Conservation (phyloP, 495 filamentous ascomycete species). For the Amniculicola lignicola region DNA sequence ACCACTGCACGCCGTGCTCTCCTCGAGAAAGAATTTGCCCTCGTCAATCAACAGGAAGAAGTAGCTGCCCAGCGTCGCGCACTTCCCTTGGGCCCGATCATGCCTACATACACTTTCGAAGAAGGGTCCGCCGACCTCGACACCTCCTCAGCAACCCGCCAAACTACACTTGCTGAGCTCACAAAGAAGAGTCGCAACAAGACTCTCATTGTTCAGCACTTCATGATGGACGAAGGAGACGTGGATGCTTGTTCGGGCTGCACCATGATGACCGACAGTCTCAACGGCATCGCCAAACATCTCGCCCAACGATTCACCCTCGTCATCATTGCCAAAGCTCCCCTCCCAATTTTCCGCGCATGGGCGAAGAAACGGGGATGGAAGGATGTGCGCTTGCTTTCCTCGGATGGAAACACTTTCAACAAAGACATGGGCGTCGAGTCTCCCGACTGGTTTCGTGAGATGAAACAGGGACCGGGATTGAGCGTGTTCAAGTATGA, state of each 20-base stretch:
- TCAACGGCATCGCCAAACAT: slow-evolving; percentile 20
- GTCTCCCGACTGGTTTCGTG: background rate
- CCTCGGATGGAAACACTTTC: slow-evolving; percentile 2
- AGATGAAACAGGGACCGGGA: background rate
- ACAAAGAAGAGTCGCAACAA: background rate
- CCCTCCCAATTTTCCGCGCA: background rate
- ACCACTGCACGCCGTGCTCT: slow-evolving; percentile 9
- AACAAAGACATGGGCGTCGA: slow-evolving; percentile 21
- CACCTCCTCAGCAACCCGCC: background rate
- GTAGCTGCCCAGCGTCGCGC: slow-evolving; percentile 13
- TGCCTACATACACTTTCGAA: slow-evolving; percentile 12
- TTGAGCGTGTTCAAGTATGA: slow-evolving; percentile 23
- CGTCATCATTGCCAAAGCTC: slow-evolving; percentile 10
- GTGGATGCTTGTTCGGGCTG: slow-evolving; percentile 8
- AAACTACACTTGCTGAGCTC: slow-evolving; percentile 6
- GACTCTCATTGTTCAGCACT: slow-evolving; percentile 16
- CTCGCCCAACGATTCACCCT: slow-evolving; percentile 14
- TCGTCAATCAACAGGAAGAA: slow-evolving; percentile 10
- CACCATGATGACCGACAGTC: slow-evolving; percentile 13
- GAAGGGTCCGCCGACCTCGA: slow-evolving; percentile 12
- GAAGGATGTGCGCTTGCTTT: slow-evolving; percentile 15
- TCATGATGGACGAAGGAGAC: slow-evolving; percentile 16
- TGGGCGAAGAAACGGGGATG: slow-evolving; percentile 15
- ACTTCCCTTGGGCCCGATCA: slow-evolving; percentile 7
- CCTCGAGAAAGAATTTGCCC: slow-evolving; percentile 14